Evolutionary conservation across 768 basidiomycete species (phyloP), one percentile per base, ranked within the genome.

Genomic region (Leccinum barrowsii): DNA sequence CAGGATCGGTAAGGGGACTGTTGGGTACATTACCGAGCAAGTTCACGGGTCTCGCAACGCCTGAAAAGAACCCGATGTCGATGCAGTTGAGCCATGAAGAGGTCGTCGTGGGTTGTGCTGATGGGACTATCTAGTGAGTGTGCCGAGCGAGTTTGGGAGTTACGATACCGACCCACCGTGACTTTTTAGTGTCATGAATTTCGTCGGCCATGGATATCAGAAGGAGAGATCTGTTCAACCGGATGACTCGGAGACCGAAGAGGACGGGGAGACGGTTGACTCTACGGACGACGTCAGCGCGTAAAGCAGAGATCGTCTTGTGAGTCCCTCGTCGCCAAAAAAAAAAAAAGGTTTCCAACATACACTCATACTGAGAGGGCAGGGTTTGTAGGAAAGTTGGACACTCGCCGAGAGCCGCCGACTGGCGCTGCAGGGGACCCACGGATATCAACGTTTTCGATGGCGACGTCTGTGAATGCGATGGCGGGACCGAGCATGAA

Each of bases 1-100:
- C 73, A 5, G 10, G 48, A 2, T 42, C 61, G 44, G 74, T 83
- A 12, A 84, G 82, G 63, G 90, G 89, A 6, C 65, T 92, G 0
- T 71, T 82, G 44, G 87, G 90, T 0, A 63, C 74, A 19, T 68
- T 90, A 15, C 91, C 90, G 2, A 65, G 67, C 34, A 90, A 88
- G 68, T 94, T 92, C 65, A 69, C 78, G 19, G 92, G 92, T 2
- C 78, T 96, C 46, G 89, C 91, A 30, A 89, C 84, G 22, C 92
- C 94, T 2, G 93, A 90, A 73, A 92, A 94, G 82, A 94, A 95
- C 65, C 94, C 93, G 7, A 94, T 94, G 93, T 90, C 89, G 60
- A 90, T 96, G 86, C 91, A 92, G 62, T 71, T 95, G 65, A 92
- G 89, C 65, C 89, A 93, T 63, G 92, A 94, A 67, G 91, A 94